A percentile compares a stretch with the other conserved stretches of the same genome.
These are phyloP conservation scores for Plasmodium adleri DNA, from an alignment of 169 alveolate genomes.

Conservation along the genomic window DNA sequence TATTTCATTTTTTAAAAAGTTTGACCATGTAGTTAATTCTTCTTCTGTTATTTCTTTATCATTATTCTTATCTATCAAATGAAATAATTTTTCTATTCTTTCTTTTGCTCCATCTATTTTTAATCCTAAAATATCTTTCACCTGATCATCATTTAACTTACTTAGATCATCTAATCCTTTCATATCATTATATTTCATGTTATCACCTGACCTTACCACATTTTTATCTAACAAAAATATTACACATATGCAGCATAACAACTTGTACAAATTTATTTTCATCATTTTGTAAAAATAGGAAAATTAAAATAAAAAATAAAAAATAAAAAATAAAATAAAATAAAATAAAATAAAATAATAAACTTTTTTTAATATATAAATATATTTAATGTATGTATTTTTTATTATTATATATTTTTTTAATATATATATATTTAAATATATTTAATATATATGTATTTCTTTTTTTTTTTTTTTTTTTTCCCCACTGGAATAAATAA, in stretches of 20 bases:
- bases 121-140: conserved; percentile 57
- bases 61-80: conserved; percentile 77
- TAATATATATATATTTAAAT: too few relatives aligned
- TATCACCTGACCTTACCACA: conserved; percentile 1
- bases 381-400: too few relatives aligned
- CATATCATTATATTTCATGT: conserved; percentile 46
- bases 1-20: conserved; percentile 75
- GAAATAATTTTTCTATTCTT: conserved; percentile 75
- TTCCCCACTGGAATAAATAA: too few relatives aligned
- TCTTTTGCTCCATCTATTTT: conserved; percentile 71
- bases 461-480: too few relatives aligned
- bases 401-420: too few relatives aligned
- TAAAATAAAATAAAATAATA: too few relatives aligned
- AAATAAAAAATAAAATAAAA: too few relatives aligned
- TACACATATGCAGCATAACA: background rate
- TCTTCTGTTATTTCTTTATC: conserved; percentile 73
- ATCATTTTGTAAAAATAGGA: conserved; percentile 7
- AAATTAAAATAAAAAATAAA: too few relatives aligned
- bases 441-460: too few relatives aligned
- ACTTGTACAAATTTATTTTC: conserved; percentile 24
- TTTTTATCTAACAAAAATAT: background rate
- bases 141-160: conserved; percentile 31
- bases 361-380: too few relatives aligned
- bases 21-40: conserved; percentile 71
- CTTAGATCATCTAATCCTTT: conserved; percentile 56